phyloP scores from a whole-genome alignment of 257 asterid species.

The Salvia rosmarinus region DNA sequence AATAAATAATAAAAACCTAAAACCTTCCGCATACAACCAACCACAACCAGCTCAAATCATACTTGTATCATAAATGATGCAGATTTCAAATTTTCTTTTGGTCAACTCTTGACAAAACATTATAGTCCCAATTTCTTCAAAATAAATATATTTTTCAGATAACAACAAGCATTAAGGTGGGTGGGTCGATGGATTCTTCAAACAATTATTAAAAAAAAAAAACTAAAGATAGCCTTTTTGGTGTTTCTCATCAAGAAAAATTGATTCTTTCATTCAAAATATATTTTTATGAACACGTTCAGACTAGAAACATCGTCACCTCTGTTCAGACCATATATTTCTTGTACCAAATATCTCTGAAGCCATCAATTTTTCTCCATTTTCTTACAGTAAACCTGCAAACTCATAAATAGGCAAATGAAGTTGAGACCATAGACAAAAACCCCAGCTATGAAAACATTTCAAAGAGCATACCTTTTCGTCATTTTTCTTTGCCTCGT shows the following conservation, averaged over 20 bases:
- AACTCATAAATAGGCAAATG: constrained; percentile 7
- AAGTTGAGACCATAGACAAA: constrained; percentile 1
- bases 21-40: background rate
- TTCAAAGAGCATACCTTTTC: constrained; percentile 28
- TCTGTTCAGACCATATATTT: background rate
- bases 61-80: background rate
- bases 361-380: background rate
- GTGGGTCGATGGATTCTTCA: background rate
- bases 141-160: background rate
- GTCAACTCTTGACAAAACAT: constrained; percentile 8
- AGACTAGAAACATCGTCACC: background rate
- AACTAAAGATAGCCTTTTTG: background rate
- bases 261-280: background rate
- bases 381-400: background rate
- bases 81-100: background rate
- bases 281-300: background rate
- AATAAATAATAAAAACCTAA: background rate
- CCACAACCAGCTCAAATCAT: constrained; percentile 2
- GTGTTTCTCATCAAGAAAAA: background rate
- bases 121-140: background rate
- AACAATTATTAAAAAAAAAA: background rate
- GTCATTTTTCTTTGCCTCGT: constrained; percentile 35
- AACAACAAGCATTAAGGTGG: background rate
- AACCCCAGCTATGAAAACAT: constrained; percentile 40
- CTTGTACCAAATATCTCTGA: background rate